Evolutionary conservation across 805 yeast species (phyloP), one percentile per base, ranked within the genome.

Genomic region (Sugiyamaella americana): DNA sequence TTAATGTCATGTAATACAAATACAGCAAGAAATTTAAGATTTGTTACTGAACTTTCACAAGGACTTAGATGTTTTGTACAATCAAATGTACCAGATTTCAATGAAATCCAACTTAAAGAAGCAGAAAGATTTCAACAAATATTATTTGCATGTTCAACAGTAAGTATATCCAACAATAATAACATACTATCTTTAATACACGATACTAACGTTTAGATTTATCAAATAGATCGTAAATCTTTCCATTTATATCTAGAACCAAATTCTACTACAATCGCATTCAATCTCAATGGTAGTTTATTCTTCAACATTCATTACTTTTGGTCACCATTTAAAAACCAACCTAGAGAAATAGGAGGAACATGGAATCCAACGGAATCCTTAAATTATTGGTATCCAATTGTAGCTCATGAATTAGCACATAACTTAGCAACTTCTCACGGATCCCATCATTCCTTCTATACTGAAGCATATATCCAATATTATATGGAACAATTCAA

Each of bases 331-430:
- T 20, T 44, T 16, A 37, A 32, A 10, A 46, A 45, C 8, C 26
- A 35, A 11, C 13, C 16, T 6, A 34, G 44, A 29, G 20, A 34
- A 4, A 36, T 35, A 5, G 51, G 47, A 2, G 39, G 48, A 2
- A 21, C 36, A 3, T 51, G 49, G 38, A 21, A 44, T 37, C 42
- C 38, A 2, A 35, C 39, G 3, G 44, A 38, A 11, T 43, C 59
- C 2, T 39, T 63, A 18, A 63, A 62, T 45, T 68, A 58, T 49
- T 68, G 70, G 67, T 68, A 54, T 45, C 62, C 69, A 1, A 58
- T 65, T 5, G 53, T 63, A 51, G 70, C 71, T 0, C 72, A 68
- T 41, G 72, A 68, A 45, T 51, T 68, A 44, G 72, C 72, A 6
- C 72, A 68, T 49, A 68, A 68, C 44, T 37, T 67, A 30, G 65